Evolutionary conservation across 2,329 filamentous ascomycete genomes (phyloP).

Genomic region (Fusarium praegraminearum): DNA sequence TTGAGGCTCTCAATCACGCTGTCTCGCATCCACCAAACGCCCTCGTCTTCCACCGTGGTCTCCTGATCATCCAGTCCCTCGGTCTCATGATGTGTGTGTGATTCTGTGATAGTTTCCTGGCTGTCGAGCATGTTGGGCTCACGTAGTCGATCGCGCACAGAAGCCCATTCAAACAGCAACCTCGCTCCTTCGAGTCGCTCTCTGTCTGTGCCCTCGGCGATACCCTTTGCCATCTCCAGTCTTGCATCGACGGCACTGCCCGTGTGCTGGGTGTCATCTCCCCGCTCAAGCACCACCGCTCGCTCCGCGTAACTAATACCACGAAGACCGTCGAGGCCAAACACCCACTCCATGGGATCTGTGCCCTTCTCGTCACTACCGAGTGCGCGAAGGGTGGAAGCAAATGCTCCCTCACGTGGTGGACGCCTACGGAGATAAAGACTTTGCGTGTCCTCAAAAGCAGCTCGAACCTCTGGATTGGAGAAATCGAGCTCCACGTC

Average conservation of each 20-base stretch:
- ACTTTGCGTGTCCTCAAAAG: conserved; percentile 75
- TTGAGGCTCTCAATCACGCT: conserved; percentile 67
- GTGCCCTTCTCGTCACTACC: conserved; percentile 58
- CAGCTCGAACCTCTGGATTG: conserved; percentile 70
- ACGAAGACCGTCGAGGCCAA: conserved; percentile 69
- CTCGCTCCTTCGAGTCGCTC: conserved; percentile 62
- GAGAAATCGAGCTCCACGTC: conserved; percentile 81
- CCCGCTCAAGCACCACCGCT: conserved; percentile 68
- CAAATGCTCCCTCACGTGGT: conserved; percentile 76
- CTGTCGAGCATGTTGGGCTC: conserved; percentile 49
- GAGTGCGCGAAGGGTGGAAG: conserved; percentile 78
- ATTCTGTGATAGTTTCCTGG: conserved; percentile 51
- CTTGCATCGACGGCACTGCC: conserved; percentile 75
- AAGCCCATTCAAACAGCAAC: conserved; percentile 68
- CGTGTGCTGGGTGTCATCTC: conserved; percentile 61
- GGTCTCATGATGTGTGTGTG: conserved; percentile 29
- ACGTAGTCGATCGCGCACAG: conserved; percentile 56
- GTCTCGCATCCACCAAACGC: conserved; percentile 67
- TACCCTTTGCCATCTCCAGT: conserved; percentile 70
- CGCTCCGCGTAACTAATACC: conserved; percentile 74
- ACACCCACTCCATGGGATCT: conserved; percentile 78
- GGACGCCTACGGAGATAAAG: conserved; percentile 79
- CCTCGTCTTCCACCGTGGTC: conserved; percentile 47
- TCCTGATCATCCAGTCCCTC: conserved; percentile 40
- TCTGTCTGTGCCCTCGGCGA: conserved; percentile 56